Conservation (phyloP, 768 basidiomycete species). For the Boletus reticulatus region DNA sequence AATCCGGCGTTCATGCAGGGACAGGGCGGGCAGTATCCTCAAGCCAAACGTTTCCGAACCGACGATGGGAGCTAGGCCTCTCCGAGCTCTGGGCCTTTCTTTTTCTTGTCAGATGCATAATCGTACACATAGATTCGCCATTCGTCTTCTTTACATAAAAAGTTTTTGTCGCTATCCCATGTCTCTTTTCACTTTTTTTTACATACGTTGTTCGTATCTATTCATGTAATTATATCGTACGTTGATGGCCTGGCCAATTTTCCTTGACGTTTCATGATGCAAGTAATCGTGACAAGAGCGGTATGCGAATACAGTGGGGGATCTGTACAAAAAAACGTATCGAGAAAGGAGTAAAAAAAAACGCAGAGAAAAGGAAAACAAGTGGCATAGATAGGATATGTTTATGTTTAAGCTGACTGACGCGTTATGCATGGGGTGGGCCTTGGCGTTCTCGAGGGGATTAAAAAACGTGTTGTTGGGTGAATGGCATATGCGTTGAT, state of each 20-base stretch:
- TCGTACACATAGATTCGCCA: background rate
- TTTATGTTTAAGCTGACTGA: too few species aligned
- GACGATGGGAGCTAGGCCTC: slow-evolving; percentile 45
- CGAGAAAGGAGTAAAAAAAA: background rate
- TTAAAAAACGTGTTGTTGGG: background rate
- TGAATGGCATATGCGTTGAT: slow-evolving; percentile 3
- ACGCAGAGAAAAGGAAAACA: background rate
- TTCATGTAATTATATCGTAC: slow-evolving; percentile 25
- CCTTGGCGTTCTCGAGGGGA: background rate
- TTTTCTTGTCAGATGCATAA: background rate
- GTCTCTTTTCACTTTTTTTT: background rate
- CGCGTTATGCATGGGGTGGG: too few species aligned
- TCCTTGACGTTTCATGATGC: background rate
- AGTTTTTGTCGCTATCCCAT: background rate
- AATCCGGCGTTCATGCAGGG: slow-evolving; percentile 71
- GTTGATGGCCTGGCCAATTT: too few species aligned
- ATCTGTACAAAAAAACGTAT: background rate
- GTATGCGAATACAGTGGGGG: slow-evolving; percentile 15
- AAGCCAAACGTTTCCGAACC: slow-evolving; percentile 53
- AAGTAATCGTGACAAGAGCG: background rate
- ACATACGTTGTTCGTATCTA: slow-evolving; percentile 15
- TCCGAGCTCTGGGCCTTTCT: too few species aligned
- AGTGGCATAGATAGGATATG: slow-evolving; percentile 2
- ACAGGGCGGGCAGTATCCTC: slow-evolving; percentile 40
- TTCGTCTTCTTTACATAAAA: background rate